A percentile compares a stretch with the other conserved stretches of the same genome.
Conservation (phyloP, 164 flowering plant species). For the Magnolia changhungtana region DNA sequence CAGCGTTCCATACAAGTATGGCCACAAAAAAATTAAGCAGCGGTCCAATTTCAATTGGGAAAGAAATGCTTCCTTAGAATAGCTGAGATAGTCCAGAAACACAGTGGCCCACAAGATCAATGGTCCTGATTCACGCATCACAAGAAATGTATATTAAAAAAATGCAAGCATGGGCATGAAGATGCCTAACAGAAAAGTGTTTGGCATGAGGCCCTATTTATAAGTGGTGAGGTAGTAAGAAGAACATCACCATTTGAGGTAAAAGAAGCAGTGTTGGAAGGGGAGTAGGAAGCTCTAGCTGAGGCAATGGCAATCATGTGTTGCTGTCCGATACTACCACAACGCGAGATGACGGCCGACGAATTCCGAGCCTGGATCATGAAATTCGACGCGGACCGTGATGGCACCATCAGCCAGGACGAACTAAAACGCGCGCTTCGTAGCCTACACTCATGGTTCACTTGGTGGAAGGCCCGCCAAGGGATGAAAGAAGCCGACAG, state of each 20-base stretch:
- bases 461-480: constrained; percentile 12
- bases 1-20: too few species aligned
- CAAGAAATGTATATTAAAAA: too few species aligned
- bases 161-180: not conserved
- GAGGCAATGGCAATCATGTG: constrained; percentile 11
- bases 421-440: constrained; percentile 8
- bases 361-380: constrained; percentile 16
- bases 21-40: too few species aligned
- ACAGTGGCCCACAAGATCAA: too few species aligned
- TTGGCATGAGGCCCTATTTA: not conserved
- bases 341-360: constrained; percentile 9
- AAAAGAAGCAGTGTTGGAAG: not conserved
- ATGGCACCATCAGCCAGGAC: constrained; percentile 8
- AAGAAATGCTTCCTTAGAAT: too few species aligned
- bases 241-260: not conserved
- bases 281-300: not conserved
- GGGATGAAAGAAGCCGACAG: constrained; percentile 10
- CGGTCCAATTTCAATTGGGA: too few species aligned
- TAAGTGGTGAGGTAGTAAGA: not conserved
- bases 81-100: too few species aligned
- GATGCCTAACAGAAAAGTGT: not conserved
- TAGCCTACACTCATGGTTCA: constrained; percentile 11
- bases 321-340: constrained; percentile 3
- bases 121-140: too few species aligned
- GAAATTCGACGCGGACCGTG: constrained; percentile 10